Percentiles rank a stretch among this genome's conserved stretches.
phyloP scores from a whole-genome alignment of 768 basidiomycete species.

The Boletellus emodensis region DNA sequence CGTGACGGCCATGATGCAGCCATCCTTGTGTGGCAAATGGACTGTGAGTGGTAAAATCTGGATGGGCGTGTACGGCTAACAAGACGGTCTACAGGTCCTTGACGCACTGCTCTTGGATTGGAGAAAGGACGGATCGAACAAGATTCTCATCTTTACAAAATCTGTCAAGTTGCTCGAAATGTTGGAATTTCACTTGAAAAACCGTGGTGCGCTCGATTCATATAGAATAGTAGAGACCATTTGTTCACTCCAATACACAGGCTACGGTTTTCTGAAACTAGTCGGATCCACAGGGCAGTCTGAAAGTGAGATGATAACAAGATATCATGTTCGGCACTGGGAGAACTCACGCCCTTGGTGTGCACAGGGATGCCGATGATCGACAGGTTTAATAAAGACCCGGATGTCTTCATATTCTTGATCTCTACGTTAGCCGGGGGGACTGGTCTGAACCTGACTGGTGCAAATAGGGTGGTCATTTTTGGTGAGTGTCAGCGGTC shows the following conservation, averaged over 20 bases:
- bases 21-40: constrained; percentile 84
- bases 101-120: constrained; percentile 62
- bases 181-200: constrained; percentile 71
- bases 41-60: constrained; percentile 43
- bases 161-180: constrained; percentile 87
- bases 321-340: not conserved
- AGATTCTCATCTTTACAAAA: constrained; percentile 92
- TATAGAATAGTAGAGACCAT: not conserved
- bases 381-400: constrained; percentile 75
- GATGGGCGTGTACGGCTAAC: not conserved
- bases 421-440: constrained; percentile 92
- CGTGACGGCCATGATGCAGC: constrained; percentile 56
- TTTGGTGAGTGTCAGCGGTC: constrained; percentile 51
- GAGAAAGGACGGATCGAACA: constrained; percentile 65
- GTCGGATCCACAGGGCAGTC: constrained; percentile 71
- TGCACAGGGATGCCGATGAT: constrained; percentile 77
- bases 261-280: constrained; percentile 64
- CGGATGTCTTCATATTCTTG: constrained; percentile 72
- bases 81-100: constrained; percentile 50
- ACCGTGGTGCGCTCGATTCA: constrained; percentile 36
- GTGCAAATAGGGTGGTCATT: constrained; percentile 92
- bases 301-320: constrained; percentile 50
- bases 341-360: not conserved
- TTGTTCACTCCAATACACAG: constrained; percentile 23
- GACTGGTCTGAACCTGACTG: constrained; percentile 84